Evolutionary conservation across 2,329 filamentous ascomycete species (phyloP).

Genomic region (Talaromyces sp.): DNA sequence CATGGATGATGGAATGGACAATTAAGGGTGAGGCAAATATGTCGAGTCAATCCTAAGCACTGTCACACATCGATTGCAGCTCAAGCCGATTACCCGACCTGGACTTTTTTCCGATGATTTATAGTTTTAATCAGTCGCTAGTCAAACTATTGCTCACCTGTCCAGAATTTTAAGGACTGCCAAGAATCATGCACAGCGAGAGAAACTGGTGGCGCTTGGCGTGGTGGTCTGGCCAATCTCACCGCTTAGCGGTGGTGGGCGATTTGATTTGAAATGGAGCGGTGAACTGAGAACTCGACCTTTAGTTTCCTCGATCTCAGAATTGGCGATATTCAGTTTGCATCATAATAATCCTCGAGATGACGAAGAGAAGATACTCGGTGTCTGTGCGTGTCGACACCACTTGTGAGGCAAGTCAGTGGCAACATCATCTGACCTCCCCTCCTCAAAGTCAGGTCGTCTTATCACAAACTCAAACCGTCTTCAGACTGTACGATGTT

Average conservation of each 20-base stretch:
- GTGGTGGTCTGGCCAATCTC: slow-evolving; percentile 6
- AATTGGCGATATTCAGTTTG: not conserved
- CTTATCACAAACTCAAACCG: not conserved
- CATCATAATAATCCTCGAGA: not conserved
- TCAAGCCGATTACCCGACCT: slow-evolving; percentile 4
- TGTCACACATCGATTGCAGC: not conserved
- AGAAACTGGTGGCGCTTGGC: not conserved
- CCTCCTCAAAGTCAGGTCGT: not conserved
- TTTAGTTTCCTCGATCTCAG: not conserved
- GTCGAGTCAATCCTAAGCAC: not conserved
- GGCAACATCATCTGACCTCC: not conserved
- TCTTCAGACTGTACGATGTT: not conserved
- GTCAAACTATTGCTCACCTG: not conserved
- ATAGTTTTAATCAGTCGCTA: not conserved
- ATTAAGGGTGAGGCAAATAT: too few relatives aligned
- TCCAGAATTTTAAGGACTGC: not conserved
- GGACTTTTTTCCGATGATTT: slow-evolving; percentile 10
- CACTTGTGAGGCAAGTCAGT: not conserved
- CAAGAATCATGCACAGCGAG: not conserved
- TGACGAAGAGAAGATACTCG: not conserved
- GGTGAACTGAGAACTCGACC: not conserved
- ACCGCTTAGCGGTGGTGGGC: not conserved
- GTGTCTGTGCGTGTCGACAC: not conserved
- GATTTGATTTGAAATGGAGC: not conserved
- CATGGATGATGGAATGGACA: not conserved